Evolutionary conservation across 495 filamentous ascomycete species (phyloP).

Genomic region (Xylaria acuta): DNA sequence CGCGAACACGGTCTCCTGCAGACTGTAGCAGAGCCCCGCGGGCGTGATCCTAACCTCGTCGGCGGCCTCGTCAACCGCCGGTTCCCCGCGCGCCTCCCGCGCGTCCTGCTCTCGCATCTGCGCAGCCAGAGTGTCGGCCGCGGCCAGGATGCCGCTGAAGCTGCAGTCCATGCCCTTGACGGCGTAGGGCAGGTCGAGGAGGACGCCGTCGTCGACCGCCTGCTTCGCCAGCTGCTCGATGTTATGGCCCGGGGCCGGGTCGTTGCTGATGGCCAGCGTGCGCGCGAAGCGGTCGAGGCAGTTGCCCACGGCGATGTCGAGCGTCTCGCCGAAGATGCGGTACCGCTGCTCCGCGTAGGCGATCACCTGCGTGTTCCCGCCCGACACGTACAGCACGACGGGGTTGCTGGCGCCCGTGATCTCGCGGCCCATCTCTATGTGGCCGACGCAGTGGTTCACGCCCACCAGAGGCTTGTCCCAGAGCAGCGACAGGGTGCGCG

Average conservation of each 20-base stretch:
- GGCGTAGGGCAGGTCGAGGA: conserved; percentile 91
- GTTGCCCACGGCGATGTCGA: conserved; percentile 97
- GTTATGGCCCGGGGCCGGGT: conserved; percentile 96
- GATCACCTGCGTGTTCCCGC: conserved; percentile 98
- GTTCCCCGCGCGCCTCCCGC: conserved; percentile 47
- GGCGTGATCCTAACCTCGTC: conserved; percentile 60
- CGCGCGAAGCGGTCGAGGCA: conserved; percentile 96
- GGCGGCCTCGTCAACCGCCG: conserved; percentile 29
- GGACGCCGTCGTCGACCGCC: conserved; percentile 55
- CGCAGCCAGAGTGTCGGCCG: conserved; percentile 77
- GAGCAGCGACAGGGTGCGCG: conserved; percentile 79
- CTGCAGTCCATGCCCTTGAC: conserved; percentile 99
- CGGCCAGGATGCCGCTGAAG: conserved; percentile 88
- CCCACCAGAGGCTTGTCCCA: conserved; percentile 89
- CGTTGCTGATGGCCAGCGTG: conserved; percentile 87
- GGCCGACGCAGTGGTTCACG: conserved; percentile 97
- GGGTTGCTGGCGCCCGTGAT: conserved; percentile 94
- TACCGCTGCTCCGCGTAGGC: conserved; percentile 93
- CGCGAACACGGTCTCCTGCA: conserved; percentile 93
- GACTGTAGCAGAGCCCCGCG: conserved; percentile 90
- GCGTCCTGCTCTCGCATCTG: conserved; percentile 56
- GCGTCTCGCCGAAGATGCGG: conserved; percentile 95
- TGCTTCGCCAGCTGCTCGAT: conserved; percentile 95
- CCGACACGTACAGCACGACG: conserved; percentile 93
- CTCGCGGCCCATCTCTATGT: conserved; percentile 97